A percentile compares a stretch with the other conserved stretches of the same genome.
Evolutionary conservation across 192 early-diverging fungal genomes (phyloP).

Genomic region (Obelidium mucronatum): DNA sequence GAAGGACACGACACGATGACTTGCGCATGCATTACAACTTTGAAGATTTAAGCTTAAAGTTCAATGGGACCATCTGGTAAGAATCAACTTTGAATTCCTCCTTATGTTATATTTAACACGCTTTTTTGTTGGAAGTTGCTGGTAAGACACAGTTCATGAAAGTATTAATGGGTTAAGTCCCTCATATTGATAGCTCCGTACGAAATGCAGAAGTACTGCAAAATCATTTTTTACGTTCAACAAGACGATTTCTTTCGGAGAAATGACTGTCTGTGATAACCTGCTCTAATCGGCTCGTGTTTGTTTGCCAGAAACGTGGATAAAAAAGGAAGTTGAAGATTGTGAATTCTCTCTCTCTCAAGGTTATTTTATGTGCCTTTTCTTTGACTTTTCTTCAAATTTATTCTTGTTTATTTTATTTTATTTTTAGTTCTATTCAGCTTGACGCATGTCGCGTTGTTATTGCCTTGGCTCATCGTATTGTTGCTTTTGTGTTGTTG

Average conservation of each 20-base stretch:
- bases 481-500: constrained; percentile 19
- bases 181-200: constrained; percentile 28
- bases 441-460: constrained; percentile 65
- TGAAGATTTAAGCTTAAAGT: constrained; percentile 43
- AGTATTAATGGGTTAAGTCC: constrained; percentile 36
- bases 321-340: constrained; percentile 69
- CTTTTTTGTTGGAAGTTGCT: constrained; percentile 2
- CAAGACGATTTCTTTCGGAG: constrained; percentile 42
- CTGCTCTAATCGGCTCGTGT: constrained; percentile 76
- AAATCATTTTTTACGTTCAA: constrained; percentile 45
- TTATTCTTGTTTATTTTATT: background rate
- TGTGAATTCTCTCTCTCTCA: constrained; percentile 53
- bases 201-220: constrained; percentile 37
- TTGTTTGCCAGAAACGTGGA: constrained; percentile 69
- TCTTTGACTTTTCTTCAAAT: background rate
- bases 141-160: constrained; percentile 50
- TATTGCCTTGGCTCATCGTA: constrained; percentile 1
- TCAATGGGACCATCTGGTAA: constrained; percentile 91
- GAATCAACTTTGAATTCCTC: constrained; percentile 41
- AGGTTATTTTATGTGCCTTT: constrained; percentile 2
- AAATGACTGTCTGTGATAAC: constrained; percentile 74
- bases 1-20: constrained; percentile 14
- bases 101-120: background rate
- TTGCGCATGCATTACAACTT: constrained; percentile 49
- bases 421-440: no score